Evolutionary conservation across 306 rosid genomes (phyloP).

Genomic region (Dryas drummondii): DNA sequence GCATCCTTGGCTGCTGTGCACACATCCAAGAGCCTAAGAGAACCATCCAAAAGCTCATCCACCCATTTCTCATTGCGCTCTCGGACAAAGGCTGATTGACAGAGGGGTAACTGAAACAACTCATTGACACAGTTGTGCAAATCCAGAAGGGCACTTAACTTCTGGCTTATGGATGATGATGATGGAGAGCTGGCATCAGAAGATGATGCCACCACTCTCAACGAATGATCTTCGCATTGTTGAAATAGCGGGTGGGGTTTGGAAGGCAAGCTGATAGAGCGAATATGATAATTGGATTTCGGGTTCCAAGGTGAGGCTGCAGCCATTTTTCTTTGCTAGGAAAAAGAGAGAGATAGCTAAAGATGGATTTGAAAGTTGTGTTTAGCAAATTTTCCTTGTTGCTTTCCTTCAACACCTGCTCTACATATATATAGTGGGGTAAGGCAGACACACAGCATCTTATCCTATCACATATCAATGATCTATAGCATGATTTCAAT

Average conservation of each 20-base stretch:
- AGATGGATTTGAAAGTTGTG: constrained; percentile 15
- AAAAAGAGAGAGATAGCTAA: background rate
- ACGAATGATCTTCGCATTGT: constrained; percentile 42
- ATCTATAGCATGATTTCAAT: constrained; percentile 21
- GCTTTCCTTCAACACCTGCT: constrained; percentile 10
- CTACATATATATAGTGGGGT: constrained; percentile 20
- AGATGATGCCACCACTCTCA: constrained; percentile 17
- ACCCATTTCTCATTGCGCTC: constrained; percentile 47
- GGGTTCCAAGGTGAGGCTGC: constrained; percentile 31
- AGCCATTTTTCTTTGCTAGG: constrained; percentile 32
- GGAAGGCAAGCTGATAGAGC: constrained; percentile 44
- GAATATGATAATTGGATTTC: constrained; percentile 38
- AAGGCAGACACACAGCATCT: constrained; percentile 39
- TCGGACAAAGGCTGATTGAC: constrained; percentile 43
- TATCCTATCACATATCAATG: constrained; percentile 16
- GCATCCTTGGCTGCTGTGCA: constrained; percentile 53
- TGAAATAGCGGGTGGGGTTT: constrained; percentile 49
- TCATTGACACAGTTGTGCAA: constrained; percentile 45
- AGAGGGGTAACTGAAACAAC: constrained; percentile 40
- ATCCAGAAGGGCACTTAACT: constrained; percentile 35
- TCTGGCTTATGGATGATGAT: constrained; percentile 33
- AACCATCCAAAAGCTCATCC: constrained; percentile 47
- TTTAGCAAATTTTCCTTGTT: constrained; percentile 2
- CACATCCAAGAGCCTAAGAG: constrained; percentile 41
- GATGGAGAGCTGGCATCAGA: constrained; percentile 24